These are phyloP conservation scores for Kickxella alabastrina DNA, from an alignment of 192 early-diverging fungal species.

Conservation along the genomic window DNA sequence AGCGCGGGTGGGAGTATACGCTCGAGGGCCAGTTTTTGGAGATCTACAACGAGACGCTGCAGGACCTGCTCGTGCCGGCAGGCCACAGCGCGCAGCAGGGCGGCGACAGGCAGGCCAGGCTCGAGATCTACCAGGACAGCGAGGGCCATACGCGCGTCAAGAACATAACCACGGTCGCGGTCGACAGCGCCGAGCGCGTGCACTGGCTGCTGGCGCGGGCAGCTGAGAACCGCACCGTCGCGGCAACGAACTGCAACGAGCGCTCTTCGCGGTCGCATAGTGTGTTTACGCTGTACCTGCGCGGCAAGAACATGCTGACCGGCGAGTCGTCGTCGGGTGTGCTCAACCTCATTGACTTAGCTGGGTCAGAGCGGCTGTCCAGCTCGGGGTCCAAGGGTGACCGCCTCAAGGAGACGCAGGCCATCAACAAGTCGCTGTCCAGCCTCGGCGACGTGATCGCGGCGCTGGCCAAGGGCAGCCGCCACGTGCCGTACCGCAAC, in stretches of 20 bases:
- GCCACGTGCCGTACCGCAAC: conserved; percentile 91
- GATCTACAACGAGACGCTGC: conserved; percentile 93
- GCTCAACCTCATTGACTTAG: conserved; percentile 92
- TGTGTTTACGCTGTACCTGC: conserved; percentile 83
- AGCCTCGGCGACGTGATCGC: conserved; percentile 88
- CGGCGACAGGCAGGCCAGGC: conserved; percentile 57
- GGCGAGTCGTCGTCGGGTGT: conserved; percentile 69
- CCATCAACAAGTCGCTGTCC: conserved; percentile 95
- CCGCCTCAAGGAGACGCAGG: conserved; percentile 85
- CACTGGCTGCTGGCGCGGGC: conserved; percentile 70
- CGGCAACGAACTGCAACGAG: conserved; percentile 90
- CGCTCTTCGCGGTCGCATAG: conserved; percentile 90
- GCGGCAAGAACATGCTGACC: conserved; percentile 70
- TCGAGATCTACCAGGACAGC: conserved; percentile 80
- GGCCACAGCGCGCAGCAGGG: conserved; percentile 19
- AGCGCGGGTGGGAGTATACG: conserved; percentile 83
- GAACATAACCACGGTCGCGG: conserved; percentile 63
- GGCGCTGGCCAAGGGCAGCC: conserved; percentile 70
- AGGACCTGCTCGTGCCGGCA: conserved; percentile 66
- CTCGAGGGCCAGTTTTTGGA: conserved; percentile 90
- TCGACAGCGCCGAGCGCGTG: conserved; percentile 73
- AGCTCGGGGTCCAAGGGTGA: conserved; percentile 82
- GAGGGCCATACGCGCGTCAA: conserved; percentile 76
- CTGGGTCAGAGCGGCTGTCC: conserved; percentile 87
- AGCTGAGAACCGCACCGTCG: conserved; percentile 80